These are phyloP conservation scores for Mycena capillaripes DNA, from an alignment of 768 basidiomycete genomes.

Conservation along the genomic window DNA sequence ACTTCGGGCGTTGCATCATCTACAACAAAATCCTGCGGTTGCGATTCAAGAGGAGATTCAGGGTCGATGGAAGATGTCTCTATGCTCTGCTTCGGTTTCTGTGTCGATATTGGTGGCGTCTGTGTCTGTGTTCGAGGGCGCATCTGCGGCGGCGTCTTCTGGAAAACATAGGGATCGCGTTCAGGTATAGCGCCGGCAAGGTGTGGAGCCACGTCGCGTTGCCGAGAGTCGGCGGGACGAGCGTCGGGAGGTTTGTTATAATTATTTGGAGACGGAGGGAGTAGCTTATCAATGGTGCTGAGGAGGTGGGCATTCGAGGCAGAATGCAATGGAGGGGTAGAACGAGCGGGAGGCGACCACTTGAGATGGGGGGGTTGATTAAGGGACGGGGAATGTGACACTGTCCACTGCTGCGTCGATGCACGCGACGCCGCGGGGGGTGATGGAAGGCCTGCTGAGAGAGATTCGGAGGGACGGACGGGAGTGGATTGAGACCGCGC, in stretches of 20 bases:
- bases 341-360: constrained; percentile 9
- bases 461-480: not conserved
- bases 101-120: no score
- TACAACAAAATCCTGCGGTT: no score
- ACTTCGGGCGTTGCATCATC: not conserved
- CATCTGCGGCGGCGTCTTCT: not conserved
- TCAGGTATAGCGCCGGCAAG: constrained; percentile 35
- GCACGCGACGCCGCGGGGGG: not conserved
- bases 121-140: not conserved
- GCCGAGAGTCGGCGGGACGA: constrained; percentile 29
- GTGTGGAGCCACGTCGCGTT: constrained; percentile 36
- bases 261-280: not conserved
- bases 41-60: not conserved
- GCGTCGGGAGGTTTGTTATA: not conserved
- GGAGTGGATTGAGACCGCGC: not conserved
- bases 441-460: not conserved
- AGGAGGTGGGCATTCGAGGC: not conserved
- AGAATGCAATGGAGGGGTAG: not conserved
- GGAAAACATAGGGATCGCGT: no score
- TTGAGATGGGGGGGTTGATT: constrained; percentile 3
- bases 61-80: not conserved
- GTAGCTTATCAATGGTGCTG: constrained; percentile 5
- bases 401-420: not conserved
- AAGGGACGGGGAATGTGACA: constrained; percentile 12
- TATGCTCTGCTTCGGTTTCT: not conserved